phyloP scores from a whole-genome alignment of 495 filamentous ascomycete genomes.

The Penicillium subrubescens region DNA sequence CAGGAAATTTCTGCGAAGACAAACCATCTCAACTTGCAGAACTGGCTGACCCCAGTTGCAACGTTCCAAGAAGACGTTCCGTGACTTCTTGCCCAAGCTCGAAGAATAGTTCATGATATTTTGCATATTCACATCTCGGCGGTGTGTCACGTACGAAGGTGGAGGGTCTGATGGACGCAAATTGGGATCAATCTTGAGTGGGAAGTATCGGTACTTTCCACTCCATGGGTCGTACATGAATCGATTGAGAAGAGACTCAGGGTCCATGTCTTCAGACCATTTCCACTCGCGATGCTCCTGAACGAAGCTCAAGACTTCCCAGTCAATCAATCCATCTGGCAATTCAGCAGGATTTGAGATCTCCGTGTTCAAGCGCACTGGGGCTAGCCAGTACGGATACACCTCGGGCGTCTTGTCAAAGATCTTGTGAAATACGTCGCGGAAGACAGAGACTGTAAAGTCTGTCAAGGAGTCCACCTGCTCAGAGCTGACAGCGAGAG shows the following conservation, averaged over 20 bases:
- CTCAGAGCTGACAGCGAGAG: constrained; percentile 42
- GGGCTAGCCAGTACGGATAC: constrained; percentile 86
- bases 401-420: constrained; percentile 64
- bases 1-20: constrained; percentile 79
- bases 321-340: constrained; percentile 60
- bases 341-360: background rate
- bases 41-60: constrained; percentile 74
- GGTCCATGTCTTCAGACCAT: constrained; percentile 56
- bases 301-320: constrained; percentile 59
- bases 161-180: constrained; percentile 58
- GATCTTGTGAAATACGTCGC: constrained; percentile 87
- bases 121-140: constrained; percentile 49
- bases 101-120: constrained; percentile 68
- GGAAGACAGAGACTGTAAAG: constrained; percentile 76
- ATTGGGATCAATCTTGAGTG: constrained; percentile 35
- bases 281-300: constrained; percentile 50
- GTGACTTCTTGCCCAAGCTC: constrained; percentile 59
- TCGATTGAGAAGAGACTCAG: constrained; percentile 60
- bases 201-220: constrained; percentile 59
- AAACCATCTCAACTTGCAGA: constrained; percentile 68
- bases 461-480: constrained; percentile 55
- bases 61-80: constrained; percentile 37
- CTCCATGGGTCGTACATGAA: constrained; percentile 76
- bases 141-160: constrained; percentile 42
- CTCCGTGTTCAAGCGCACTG: constrained; percentile 29